phyloP scores from a whole-genome alignment of 2,329 filamentous ascomycete species.

The Microsporum ferrugineum region DNA sequence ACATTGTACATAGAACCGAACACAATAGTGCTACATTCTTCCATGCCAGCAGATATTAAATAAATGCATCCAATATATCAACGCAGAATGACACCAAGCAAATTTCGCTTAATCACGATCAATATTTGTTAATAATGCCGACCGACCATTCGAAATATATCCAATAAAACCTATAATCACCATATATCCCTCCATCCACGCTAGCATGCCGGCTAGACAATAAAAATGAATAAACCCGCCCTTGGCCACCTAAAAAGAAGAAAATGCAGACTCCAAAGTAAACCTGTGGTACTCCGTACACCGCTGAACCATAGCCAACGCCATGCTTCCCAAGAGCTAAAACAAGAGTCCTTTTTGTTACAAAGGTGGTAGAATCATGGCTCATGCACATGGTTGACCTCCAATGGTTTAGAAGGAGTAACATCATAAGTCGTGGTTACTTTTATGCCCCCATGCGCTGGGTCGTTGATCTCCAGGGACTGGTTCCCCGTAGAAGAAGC shows the following conservation, averaged over 20 bases:
- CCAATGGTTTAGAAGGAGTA: not conserved
- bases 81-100: too few species aligned
- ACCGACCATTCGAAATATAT: not conserved
- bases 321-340: not conserved
- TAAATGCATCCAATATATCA: too few species aligned
- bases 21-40: too few species aligned
- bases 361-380: not conserved
- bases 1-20: too few species aligned
- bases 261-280: not conserved
- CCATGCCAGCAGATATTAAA: too few species aligned
- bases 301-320: not conserved
- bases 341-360: not conserved
- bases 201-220: not conserved
- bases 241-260: not conserved
- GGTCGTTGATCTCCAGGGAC: not conserved
- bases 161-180: not conserved
- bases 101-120: not conserved
- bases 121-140: not conserved
- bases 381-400: not conserved
- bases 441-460: not conserved
- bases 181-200: not conserved
- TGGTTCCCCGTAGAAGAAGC: not conserved
- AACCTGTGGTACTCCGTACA: not conserved
- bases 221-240: not conserved
- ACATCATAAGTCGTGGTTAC: not conserved